Evolutionary conservation across 140 eudicot species (phyloP).

Genomic region (Stevia rebaudiana): DNA sequence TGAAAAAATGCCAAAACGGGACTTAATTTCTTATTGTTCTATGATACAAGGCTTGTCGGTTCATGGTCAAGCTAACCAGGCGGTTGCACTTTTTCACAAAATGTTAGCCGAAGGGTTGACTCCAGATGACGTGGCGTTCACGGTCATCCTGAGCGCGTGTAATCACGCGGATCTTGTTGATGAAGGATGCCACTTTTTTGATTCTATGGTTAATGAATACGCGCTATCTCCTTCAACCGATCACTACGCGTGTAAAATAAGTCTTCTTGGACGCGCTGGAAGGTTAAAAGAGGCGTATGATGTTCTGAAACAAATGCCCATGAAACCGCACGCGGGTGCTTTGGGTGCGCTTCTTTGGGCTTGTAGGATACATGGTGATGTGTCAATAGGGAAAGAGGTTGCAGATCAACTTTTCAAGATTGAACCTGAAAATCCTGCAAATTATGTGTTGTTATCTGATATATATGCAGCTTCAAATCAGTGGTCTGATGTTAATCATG

Average conservation of each 20-base stretch:
- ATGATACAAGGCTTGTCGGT: slow-evolving; percentile 74
- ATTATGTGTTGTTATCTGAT: slow-evolving; percentile 66
- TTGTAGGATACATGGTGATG: slow-evolving; percentile 58
- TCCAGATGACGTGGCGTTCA: slow-evolving; percentile 71
- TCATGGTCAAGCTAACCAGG: slow-evolving; percentile 55
- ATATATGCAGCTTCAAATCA: slow-evolving; percentile 65
- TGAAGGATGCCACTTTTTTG: slow-evolving; percentile 53
- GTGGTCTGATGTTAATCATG: slow-evolving; percentile 63
- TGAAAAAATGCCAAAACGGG: slow-evolving; percentile 46
- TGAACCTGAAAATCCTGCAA: slow-evolving; percentile 61
- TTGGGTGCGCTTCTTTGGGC: slow-evolving; percentile 95
- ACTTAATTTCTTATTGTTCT: slow-evolving; percentile 58
- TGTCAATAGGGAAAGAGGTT: slow-evolving; percentile 52
- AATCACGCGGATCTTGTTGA: slow-evolving; percentile 57
- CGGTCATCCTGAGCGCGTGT: slow-evolving; percentile 61
- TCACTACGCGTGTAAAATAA: slow-evolving; percentile 70
- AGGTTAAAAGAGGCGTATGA: slow-evolving; percentile 59
- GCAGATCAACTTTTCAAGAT: slow-evolving; percentile 49
- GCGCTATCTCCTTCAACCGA: slow-evolving; percentile 45
- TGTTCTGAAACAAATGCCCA: slow-evolving; percentile 46
- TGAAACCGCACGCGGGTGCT: slow-evolving; percentile 53
- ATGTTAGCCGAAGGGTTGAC: slow-evolving; percentile 62
- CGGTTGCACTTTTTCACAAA: slow-evolving; percentile 46
- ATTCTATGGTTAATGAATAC: slow-evolving; percentile 42
- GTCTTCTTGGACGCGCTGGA: slow-evolving; percentile 71